Conservation (phyloP, 2,329 filamentous ascomycete genomes). For the Trichoderma polysporum region DNA sequence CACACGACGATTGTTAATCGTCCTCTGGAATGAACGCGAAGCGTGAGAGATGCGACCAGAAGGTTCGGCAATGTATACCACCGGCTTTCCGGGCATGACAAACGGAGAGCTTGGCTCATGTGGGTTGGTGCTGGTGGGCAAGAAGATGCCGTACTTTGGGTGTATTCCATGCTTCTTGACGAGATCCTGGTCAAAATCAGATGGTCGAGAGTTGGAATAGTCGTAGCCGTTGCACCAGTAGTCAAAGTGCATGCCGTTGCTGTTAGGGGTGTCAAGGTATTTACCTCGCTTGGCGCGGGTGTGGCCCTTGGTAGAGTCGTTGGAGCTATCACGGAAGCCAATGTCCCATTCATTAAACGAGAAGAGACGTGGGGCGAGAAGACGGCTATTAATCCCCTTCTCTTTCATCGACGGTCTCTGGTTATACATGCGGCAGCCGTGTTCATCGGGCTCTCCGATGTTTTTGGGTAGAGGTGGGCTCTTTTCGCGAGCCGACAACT, state of each 20-base stretch:
- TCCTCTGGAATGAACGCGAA: conserved; percentile 45
- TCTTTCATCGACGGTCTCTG: conserved; percentile 42
- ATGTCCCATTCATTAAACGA: conserved; percentile 55
- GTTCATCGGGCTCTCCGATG: conserved; percentile 49
- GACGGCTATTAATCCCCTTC: conserved; percentile 52
- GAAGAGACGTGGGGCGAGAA: conserved; percentile 49
- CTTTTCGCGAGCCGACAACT: conserved; percentile 37
- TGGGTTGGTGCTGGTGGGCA: conserved; percentile 49
- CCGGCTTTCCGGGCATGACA: conserved; percentile 47
- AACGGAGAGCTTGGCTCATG: conserved; percentile 41
- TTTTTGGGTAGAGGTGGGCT: conserved; percentile 41
- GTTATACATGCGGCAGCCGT: conserved; percentile 49
- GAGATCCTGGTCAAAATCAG: conserved; percentile 52
- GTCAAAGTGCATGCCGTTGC: conserved; percentile 54
- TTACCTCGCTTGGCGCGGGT: conserved; percentile 53
- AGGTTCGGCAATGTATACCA: conserved; percentile 50
- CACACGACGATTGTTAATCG: conserved; percentile 36
- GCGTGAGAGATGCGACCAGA: conserved; percentile 49
- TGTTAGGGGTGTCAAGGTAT: conserved; percentile 55
- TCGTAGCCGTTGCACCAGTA: conserved; percentile 55
- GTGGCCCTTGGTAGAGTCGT: conserved; percentile 54
- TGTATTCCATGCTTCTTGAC: conserved; percentile 53
- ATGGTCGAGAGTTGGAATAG: conserved; percentile 46
- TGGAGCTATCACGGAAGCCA: conserved; percentile 59
- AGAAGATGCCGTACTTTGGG: conserved; percentile 53